Percentiles rank a stretch among this genome's conserved stretches.
phyloP scores from a whole-genome alignment of 2,329 filamentous ascomycete genomes.

The Pseudogymnoascus sp. region DNA sequence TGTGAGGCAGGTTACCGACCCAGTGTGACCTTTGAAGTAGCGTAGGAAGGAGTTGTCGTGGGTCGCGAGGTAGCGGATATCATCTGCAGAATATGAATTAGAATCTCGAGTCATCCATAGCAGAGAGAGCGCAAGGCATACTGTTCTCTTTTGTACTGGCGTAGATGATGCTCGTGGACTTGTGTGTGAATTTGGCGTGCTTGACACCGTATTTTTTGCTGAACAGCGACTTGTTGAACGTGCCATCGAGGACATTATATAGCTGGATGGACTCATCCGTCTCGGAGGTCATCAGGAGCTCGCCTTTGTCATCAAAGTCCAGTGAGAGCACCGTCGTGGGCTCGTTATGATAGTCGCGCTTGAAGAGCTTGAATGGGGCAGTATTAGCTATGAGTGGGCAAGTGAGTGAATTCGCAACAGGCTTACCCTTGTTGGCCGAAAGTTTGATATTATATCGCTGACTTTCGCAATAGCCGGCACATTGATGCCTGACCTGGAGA shows the following conservation, averaged over 20 bases:
- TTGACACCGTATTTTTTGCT: slow-evolving; percentile 97
- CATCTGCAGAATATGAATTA: slow-evolving; percentile 46
- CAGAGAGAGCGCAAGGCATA: slow-evolving; percentile 34
- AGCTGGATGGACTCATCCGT: slow-evolving; percentile 95
- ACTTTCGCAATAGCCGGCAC: slow-evolving; percentile 54
- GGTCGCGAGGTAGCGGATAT: slow-evolving; percentile 77
- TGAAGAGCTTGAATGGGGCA: slow-evolving; percentile 47
- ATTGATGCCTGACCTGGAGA: slow-evolving; percentile 17
- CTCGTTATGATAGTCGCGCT: slow-evolving; percentile 14
- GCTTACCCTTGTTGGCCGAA: slow-evolving; percentile 71
- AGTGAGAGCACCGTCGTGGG: slow-evolving; percentile 73
- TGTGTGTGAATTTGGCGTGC: slow-evolving; percentile 89
- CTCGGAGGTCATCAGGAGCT: slow-evolving; percentile 83
- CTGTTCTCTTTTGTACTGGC: slow-evolving; percentile 92
- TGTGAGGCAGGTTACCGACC: slow-evolving; percentile 72
- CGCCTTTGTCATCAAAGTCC: slow-evolving; percentile 93
- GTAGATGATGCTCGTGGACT: slow-evolving; percentile 85
- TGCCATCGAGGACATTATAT: slow-evolving; percentile 87
- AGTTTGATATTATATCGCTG: slow-evolving; percentile 69
- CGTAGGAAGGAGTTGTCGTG: slow-evolving; percentile 96
- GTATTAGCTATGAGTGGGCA: slow-evolving; percentile 12
- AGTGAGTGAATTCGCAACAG: slow-evolving; percentile 12
- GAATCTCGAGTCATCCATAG: background rate
- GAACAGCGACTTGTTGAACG: slow-evolving; percentile 79
- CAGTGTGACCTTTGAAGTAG: slow-evolving; percentile 89